A percentile compares a stretch with the other conserved stretches of the same genome.
phyloP scores from a whole-genome alignment of 805 yeast species.

The Hanseniaspora mollemarum region DNA sequence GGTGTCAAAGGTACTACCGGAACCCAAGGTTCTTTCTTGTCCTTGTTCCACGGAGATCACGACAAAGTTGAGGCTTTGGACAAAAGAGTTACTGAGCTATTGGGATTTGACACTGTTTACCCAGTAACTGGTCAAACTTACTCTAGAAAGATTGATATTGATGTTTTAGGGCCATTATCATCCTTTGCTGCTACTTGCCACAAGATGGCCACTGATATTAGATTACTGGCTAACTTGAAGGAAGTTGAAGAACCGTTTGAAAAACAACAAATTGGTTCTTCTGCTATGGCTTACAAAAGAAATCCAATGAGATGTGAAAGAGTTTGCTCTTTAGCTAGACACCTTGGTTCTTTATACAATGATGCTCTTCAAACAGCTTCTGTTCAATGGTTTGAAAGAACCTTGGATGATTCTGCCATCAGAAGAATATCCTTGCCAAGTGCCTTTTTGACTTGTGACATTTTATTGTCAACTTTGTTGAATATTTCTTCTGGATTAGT shows the following conservation, averaged over 20 bases:
- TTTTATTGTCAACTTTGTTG: slow-evolving; percentile 72
- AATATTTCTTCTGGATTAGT: slow-evolving; percentile 93
- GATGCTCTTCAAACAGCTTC: slow-evolving; percentile 95
- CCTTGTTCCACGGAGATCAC: slow-evolving; percentile 92
- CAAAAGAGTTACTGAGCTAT: slow-evolving; percentile 78
- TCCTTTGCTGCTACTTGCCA: slow-evolving; percentile 94
- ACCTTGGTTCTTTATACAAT: slow-evolving; percentile 76
- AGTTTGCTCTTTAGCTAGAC: slow-evolving; percentile 96
- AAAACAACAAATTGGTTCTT: slow-evolving; percentile 94
- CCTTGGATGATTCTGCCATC: slow-evolving; percentile 94
- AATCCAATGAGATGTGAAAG: slow-evolving; percentile 99
- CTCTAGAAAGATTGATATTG: slow-evolving; percentile 94
- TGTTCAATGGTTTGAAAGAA: slow-evolving; percentile 99
- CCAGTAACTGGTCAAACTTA: slow-evolving; percentile 99
- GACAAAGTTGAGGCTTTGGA: slow-evolving; percentile 91
- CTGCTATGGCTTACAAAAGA: slow-evolving; percentile 99
- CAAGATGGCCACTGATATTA: slow-evolving; percentile 93
- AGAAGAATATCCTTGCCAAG: slow-evolving; percentile 94
- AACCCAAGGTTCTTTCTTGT: slow-evolving; percentile 91
- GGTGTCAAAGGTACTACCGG: slow-evolving; percentile 99
- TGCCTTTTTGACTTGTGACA: slow-evolving; percentile 93
- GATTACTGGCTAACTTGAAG: slow-evolving; percentile 90
- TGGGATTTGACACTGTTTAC: slow-evolving; percentile 89
- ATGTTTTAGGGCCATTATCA: slow-evolving; percentile 80
- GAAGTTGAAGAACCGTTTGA: slow-evolving; percentile 98